Percentiles rank a stretch among this genome's conserved stretches.
phyloP scores from a whole-genome alignment of 345 rosid species.

The Ceriops zippeliana region DNA sequence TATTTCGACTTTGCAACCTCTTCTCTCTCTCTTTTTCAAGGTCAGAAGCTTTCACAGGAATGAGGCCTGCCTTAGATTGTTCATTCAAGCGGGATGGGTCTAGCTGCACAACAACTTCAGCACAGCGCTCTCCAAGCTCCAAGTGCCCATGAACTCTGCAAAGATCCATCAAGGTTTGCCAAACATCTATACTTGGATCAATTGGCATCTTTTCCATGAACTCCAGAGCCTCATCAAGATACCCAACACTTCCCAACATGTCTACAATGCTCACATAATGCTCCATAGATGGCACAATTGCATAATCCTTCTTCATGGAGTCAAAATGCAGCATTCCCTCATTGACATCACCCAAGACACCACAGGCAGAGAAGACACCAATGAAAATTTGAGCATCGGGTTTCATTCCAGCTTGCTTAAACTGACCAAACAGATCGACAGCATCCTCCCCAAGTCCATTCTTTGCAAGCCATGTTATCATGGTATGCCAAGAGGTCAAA shows the following conservation, averaged over 20 bases:
- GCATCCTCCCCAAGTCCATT: constrained; percentile 80
- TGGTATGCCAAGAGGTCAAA: constrained; percentile 56
- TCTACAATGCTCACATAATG: constrained; percentile 57
- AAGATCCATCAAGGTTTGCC: constrained; percentile 77
- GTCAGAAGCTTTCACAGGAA: constrained; percentile 49
- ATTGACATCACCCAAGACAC: constrained; percentile 53
- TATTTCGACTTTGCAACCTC: constrained; percentile 35
- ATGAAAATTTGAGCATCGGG: constrained; percentile 55
- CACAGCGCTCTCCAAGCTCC: constrained; percentile 77
- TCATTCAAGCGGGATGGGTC: constrained; percentile 58
- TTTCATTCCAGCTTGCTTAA: constrained; percentile 55
- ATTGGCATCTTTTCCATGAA: constrained; percentile 63
- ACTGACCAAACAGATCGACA: constrained; percentile 59
- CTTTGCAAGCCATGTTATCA: constrained; percentile 68
- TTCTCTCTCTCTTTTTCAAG: constrained; percentile 43
- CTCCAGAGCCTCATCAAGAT: constrained; percentile 71
- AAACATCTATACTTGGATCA: constrained; percentile 54
- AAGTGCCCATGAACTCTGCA: constrained; percentile 66
- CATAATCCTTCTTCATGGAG: constrained; percentile 61
- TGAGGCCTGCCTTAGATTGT: constrained; percentile 60
- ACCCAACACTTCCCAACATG: constrained; percentile 66
- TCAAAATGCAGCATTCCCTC: constrained; percentile 79
- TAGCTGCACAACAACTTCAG: constrained; percentile 52
- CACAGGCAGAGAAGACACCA: constrained; percentile 60
- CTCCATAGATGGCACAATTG: constrained; percentile 56